A percentile compares a stretch with the other conserved stretches of the same genome.
Evolutionary conservation across 176 grass and related monocot genomes (phyloP).

Genomic region (Triticum aestivum): DNA sequence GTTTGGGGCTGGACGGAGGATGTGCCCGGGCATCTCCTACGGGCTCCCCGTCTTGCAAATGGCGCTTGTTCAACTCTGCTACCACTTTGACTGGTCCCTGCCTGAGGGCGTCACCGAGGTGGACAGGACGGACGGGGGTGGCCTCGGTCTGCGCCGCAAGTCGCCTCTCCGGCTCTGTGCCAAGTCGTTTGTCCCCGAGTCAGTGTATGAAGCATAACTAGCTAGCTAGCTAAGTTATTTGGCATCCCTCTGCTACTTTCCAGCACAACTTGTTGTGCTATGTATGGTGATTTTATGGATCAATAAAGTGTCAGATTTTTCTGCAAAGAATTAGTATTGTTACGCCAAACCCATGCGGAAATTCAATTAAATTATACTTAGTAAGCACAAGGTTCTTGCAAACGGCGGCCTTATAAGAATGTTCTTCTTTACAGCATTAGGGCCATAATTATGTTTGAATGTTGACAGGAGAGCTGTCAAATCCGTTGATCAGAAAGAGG

Average conservation of each 20-base stretch:
- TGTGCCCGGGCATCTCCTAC: background rate
- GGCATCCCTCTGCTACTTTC: background rate
- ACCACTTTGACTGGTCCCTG: background rate
- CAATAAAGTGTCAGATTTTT: too few relatives aligned
- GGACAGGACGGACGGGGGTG: background rate
- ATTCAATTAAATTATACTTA: too few relatives aligned
- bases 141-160: background rate
- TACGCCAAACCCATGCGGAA: too few relatives aligned
- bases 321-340: too few relatives aligned
- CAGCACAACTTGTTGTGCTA: too few relatives aligned
- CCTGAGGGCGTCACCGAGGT: background rate
- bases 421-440: too few relatives aligned
- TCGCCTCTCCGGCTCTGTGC: background rate
- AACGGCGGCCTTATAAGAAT: too few relatives aligned
- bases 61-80: background rate
- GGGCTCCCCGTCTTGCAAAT: background rate
- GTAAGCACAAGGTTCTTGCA: too few relatives aligned
- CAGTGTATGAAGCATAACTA: background rate
- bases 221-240: background rate
- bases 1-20: background rate
- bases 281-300: too few relatives aligned
- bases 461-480: too few relatives aligned
- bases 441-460: too few relatives aligned
- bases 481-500: too few relatives aligned
- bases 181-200: background rate